Base-by-base conservation (phyloP, 495 filamentous ascomycete genomes). In the Aspergillus mulundensis region DNA sequence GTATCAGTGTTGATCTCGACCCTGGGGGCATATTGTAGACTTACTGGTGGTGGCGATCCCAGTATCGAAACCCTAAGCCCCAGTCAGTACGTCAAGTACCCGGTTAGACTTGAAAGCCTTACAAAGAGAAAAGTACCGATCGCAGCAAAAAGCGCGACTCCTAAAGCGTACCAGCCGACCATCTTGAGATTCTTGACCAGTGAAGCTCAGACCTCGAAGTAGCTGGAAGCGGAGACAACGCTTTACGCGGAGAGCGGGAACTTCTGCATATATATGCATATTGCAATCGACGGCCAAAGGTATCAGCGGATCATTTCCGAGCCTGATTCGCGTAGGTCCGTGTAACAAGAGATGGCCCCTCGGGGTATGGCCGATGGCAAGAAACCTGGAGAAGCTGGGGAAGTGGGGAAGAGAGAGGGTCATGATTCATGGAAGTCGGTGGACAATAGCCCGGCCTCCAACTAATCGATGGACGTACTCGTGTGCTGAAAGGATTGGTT, bases 41-140 rank as follows among this genome's bases (percentile, higher is more conserved):
- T 74, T 52, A 82, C 80, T 82, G 15, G 80, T 82, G 21, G 79
- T 83, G n/a, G 78, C 79, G 62, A 83, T 82, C 39, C 80, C 80
- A 2, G 78, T 81, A 62, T 82, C 80, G 59, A 81, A 83, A 10
- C 80, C 80, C 80, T 82, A 66, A 40, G 10, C 1, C 0, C 16
- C 14, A 24, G 10, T 36, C 12, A 53, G 38, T 41, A n/a, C 15
- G 23, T 24, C 5, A 40, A 3, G 40, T n/a, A 39, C 16, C n/a
- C 10, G 3, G 12, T 15, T 2, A 23, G 7, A 6, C 4, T 20
- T n/a, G 39, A 10, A 14, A 1, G n/a, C 1, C 79, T 44, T 75
- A 80, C 80, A 64, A 80, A 83, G 54, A 83, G 70, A 60, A 81
- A 83, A 3, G 80, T 81, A 59, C 80, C 80, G 50, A 83, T 79